Base-by-base conservation (phyloP, 495 filamentous ascomycete species). In the Elaphomyces granulatus region DNA sequence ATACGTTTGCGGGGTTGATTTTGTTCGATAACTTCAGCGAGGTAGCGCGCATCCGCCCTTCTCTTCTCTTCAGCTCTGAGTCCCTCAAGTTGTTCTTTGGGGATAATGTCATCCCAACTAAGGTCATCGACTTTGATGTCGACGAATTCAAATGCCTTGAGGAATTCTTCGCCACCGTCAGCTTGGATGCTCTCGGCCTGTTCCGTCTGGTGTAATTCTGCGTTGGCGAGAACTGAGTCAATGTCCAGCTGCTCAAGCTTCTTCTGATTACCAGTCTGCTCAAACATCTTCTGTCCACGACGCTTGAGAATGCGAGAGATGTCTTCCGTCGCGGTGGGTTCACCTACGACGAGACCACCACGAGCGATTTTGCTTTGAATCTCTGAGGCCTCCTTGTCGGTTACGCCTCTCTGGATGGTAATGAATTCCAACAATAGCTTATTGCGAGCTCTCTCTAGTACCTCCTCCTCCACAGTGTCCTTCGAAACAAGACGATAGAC, bases 351-450 rank as follows among this genome's bases (percentile, higher is more conserved):
- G 23, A 60, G 52, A 23, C 60, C 60, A 18, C 54, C 60, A 55
- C 80, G 58, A 49, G 71, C 56, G 57, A 77, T 68, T 46, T 84
- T 78, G 42, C 79, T 80, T 44, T 81, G 81, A 33, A 87, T 75
- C 46, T 90, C 66, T 4, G 70, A 55, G 0, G 74, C 69, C 48
- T 78, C 85, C 44, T 83, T 81, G 49, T 99, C 90, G 2, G 92
- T 95, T 14, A 96, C 82, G 48, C 90, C 92, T 41, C 85, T 80
- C 45, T 96, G 90, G 21, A 99, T 99, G 1, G 92, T 94, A 49
- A 95, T 80, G 48, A 88, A 94, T 52, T 99, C 90, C n/a, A 99
- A 78, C 56, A 99, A 81, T 38, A 95, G 81, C 61, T 99, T 99
- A 59, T 99, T 95, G 16, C 88, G 78, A 8, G 90, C 90, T 44